These are phyloP conservation scores for Kandelia obovata DNA, from an alignment of 345 rosid species.

Conservation along the genomic window DNA sequence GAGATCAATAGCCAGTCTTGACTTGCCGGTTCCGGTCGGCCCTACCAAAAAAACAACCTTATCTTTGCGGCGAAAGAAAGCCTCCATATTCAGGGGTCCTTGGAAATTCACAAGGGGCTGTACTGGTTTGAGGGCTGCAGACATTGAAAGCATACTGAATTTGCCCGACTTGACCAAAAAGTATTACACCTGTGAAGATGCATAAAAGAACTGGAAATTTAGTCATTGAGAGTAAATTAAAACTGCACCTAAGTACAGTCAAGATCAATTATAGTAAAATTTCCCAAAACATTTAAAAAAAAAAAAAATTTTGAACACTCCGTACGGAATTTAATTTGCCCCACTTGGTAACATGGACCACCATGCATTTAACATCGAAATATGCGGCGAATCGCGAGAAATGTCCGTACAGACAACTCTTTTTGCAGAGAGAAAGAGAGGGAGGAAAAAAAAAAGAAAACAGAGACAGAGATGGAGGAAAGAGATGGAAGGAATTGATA, in stretches of 20 bases:
- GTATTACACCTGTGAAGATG: conserved; percentile 3
- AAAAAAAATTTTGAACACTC: too few species aligned
- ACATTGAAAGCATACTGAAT: conserved; percentile 44
- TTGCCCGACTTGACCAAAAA: not conserved
- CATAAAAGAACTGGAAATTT: too few species aligned
- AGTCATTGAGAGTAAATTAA: too few species aligned
- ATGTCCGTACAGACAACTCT: not conserved
- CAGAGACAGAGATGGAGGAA: not conserved
- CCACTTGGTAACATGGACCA: conserved; percentile 1
- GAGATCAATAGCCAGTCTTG: conserved; percentile 74
- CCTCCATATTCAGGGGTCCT: conserved; percentile 33
- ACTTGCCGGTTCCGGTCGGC: conserved; percentile 89
- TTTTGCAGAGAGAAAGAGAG: not conserved
- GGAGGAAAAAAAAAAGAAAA: not conserved
- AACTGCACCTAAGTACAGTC: too few species aligned
- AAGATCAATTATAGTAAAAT: not conserved
- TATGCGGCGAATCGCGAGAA: conserved; percentile 14
- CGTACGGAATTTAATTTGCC: not conserved
- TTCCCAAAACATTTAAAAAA: too few species aligned
- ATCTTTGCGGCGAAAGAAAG: conserved; percentile 57
- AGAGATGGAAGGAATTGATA: not conserved
- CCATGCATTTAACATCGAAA: conserved; percentile 8
- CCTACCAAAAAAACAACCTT: conserved; percentile 78
- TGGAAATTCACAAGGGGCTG: conserved; percentile 50
- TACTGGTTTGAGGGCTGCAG: conserved; percentile 43